Evolutionary conservation across 495 filamentous ascomycete species (phyloP).

Genomic region (Friedmanniomyces endolithicus): DNA sequence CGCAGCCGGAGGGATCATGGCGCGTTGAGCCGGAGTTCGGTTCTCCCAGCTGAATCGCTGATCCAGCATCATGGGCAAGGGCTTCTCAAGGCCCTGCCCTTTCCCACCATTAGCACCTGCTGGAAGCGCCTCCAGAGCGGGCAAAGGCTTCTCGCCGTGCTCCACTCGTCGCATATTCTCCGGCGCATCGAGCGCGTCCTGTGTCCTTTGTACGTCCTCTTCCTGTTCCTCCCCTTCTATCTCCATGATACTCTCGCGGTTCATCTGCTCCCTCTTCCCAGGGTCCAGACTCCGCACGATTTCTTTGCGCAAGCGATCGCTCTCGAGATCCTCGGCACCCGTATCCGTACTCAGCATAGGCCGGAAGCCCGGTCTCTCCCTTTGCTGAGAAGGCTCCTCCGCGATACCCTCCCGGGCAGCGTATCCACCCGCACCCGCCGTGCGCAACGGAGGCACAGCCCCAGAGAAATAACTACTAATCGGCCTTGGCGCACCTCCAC

Average conservation of each 20-base stretch:
- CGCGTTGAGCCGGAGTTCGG: not conserved
- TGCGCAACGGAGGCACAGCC: slow-evolving; percentile 11
- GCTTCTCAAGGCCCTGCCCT: no score
- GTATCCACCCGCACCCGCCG: not conserved
- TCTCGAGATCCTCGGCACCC: slow-evolving; percentile 53
- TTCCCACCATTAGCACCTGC: not conserved
- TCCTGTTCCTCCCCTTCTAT: not conserved
- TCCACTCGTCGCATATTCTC: slow-evolving; percentile 2
- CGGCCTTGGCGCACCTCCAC: not conserved
- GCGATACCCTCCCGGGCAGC: not conserved
- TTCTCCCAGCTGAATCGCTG: slow-evolving; percentile 32
- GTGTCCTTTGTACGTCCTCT: slow-evolving; percentile 10
- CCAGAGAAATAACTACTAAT: slow-evolving; percentile 12
- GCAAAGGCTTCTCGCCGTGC: not conserved
- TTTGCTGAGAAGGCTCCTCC: not conserved
- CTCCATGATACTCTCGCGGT: slow-evolving; percentile 12
- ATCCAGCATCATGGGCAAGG: slow-evolving; percentile 16
- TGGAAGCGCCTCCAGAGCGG: not conserved
- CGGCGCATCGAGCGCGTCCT: slow-evolving; percentile 17
- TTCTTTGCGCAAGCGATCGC: slow-evolving; percentile 64
- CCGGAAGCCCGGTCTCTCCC: not conserved
- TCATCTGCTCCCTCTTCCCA: slow-evolving; percentile 3
- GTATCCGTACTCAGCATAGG: slow-evolving; percentile 36
- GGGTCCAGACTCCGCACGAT: slow-evolving; percentile 67
- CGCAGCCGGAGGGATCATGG: not conserved